Evolutionary conservation across 495 filamentous ascomycete species (phyloP).

Genomic region (Pyronema omphalodes): DNA sequence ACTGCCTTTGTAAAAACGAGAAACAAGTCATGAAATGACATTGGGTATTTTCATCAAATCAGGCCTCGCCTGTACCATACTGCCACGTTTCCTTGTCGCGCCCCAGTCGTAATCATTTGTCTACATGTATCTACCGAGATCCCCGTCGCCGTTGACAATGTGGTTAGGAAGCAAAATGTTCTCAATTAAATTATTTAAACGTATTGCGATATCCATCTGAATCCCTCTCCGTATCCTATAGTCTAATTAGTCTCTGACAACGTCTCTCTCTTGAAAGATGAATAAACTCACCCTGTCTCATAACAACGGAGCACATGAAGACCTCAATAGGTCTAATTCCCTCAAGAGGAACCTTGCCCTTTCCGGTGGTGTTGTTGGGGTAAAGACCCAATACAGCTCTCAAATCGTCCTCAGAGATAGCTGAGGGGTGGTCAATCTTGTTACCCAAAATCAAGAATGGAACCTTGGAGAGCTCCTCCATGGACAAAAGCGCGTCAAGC

Average conservation of each 20-base stretch:
- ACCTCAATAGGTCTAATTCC: slow-evolving; percentile 91
- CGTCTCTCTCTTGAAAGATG: slow-evolving; percentile 2
- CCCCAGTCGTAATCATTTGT: not conserved
- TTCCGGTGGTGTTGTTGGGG: slow-evolving; percentile 67
- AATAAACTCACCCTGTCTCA: slow-evolving; percentile 62
- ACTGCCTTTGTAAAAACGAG: too few relatives aligned
- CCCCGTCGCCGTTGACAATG: not conserved
- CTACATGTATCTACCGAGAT: slow-evolving; percentile 3
- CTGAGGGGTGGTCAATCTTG: slow-evolving; percentile 96
- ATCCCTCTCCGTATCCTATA: slow-evolving; percentile 53
- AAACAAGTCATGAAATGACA: too few relatives aligned
- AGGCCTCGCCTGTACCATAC: slow-evolving; percentile 2
- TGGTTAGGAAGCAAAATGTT: not conserved
- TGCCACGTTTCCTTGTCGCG: not conserved
- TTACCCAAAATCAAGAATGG: slow-evolving; percentile 91
- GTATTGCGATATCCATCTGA: slow-evolving; percentile 65
- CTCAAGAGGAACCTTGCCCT: slow-evolving; percentile 91
- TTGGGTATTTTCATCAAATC: slow-evolving; percentile 6
- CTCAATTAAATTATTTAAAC: slow-evolving; percentile 32
- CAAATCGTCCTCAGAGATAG: slow-evolving; percentile 85
- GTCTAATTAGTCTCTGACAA: slow-evolving; percentile 1
- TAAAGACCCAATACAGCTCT: slow-evolving; percentile 76
- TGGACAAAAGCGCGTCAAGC: slow-evolving; percentile 78
- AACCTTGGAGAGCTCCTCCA: slow-evolving; percentile 85
- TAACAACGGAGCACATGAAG: slow-evolving; percentile 97